Conservation (phyloP, 2,329 filamentous ascomycete genomes). For the Trichoderma atrobrunneum region DNA sequence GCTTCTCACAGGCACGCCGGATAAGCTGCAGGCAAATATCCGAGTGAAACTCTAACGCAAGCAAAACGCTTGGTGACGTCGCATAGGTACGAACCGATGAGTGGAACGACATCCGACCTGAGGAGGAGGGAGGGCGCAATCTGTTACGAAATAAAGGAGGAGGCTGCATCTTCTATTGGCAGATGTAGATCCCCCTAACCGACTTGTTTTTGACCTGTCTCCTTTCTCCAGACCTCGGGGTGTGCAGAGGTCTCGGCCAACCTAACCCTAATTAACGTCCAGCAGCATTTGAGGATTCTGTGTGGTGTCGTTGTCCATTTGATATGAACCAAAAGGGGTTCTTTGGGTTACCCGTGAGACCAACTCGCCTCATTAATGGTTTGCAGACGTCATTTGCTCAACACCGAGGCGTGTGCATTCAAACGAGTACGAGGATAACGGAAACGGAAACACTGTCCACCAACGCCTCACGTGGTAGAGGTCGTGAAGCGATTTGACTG, state of each 20-base stretch:
- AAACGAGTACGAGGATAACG: not conserved
- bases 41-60: constrained; percentile 4
- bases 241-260: not conserved
- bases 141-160: constrained; percentile 8
- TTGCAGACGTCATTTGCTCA: not conserved
- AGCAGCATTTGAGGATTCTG: not conserved
- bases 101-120: not conserved
- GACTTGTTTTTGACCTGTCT: not conserved
- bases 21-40: constrained; percentile 5
- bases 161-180: not conserved
- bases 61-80: constrained; percentile 3
- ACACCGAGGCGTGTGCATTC: not conserved
- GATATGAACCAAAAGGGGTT: not conserved
- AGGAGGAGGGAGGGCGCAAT: not conserved
- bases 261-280: not conserved
- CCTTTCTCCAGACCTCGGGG: not conserved
- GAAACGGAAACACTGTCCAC: not conserved
- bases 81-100: not conserved
- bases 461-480: not conserved
- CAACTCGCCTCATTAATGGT: not conserved
- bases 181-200: not conserved
- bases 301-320: not conserved
- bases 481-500: not conserved
- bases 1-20: not conserved
- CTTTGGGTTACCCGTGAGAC: not conserved